Evolutionary conservation across 2,329 filamentous ascomycete species (phyloP), one percentile per base, ranked within the genome.

Genomic region (Monosporascus sp.): DNA sequence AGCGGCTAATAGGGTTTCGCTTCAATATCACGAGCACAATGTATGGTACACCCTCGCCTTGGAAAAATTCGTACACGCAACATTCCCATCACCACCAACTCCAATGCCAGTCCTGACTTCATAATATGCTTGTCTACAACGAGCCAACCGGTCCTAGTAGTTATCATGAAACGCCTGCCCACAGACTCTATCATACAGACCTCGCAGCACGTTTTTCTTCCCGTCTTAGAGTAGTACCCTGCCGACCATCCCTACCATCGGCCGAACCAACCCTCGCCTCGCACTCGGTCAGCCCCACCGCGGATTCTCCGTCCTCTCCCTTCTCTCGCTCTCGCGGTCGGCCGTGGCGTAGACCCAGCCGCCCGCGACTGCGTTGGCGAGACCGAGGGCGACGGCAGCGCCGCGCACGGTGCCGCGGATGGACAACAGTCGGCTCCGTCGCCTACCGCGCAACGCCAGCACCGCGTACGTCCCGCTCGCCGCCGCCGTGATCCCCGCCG

Each of bases 391-490:
- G 47, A 83, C 66, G 17, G 81, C 79, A 0, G 68, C 62, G 6
- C 73, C 78, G 20, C 80, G 72, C n/a, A 83, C 78, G 1, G 70
- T 63, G 5, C 80, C 80, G 18, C 80, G 70, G 14, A 74, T 66
- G 14, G 73, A 72, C 49, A 62, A 59, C 52, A 63, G 52, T 37
- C 69, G 67, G n/a, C 70, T 49, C 31, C 31, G 31, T 14, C 31
- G 31, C 9, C 11, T 35, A 35, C 31, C 69, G 44, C 81, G 76
- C 55, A 81, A 66, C 1, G 81, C 79, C 49, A 84, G 70, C 38
- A 84, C 68, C 4, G 77, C 75, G 65, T 85, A 85, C 17, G 83
- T 71, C 31, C 80, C 81, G 45, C 78, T 81, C 70, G 78, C 79
- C 17, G 81, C 79, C 50, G 78, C 78, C 0, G 78, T 74, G 53